Base-by-base conservation (phyloP, 495 filamentous ascomycete species). In the Cairneyella variabilis region DNA sequence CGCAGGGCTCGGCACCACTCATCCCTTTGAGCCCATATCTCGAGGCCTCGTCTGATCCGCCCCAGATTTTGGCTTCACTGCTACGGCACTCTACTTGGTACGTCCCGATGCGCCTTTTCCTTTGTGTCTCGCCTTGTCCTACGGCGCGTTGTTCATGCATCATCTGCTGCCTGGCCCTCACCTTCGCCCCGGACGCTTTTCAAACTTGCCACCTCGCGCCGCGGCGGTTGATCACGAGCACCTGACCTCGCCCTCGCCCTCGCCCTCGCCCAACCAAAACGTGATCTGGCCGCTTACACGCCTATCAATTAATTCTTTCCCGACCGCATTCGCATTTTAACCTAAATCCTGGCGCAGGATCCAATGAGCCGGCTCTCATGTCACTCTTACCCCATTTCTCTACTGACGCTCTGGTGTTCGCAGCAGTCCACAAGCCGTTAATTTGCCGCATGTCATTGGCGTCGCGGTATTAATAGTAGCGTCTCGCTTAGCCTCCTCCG, bases 1-100 rank as follows among this genome's bases (percentile, higher is more conserved):
- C 26, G 10, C 47, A 28, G 27, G 12, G 28, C 54, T 53, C 54
- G 48, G 48, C 54, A 48, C 54, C 54, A 56, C 27, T 51, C 42
- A 46, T 27, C 41, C 20, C 18, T 16, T 3, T n/a, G 38, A 41
- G 14, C 41, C 41, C 18, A 18, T 47, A n/a, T 18, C 44, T 12
- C 7, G 44, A 27, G 20, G 48, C 39, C 50, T 53, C 50, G 23
- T 44, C 23, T 34, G 47, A 17, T 47, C 20, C 27, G 26, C 4
- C 16, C 28, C 21, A 27, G 42, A 12, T 34, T 51, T 36, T 41
- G 23, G 25, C 22, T 41, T n/a, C n/a, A n/a, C n/a, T n/a, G n/a
- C n/a, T n/a, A n/a, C n/a, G n/a, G n/a, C 30, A 34, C 32, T 16
- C 25, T 27, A 14, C 6, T n/a, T 48, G 52, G 52, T 55, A 55